These are phyloP conservation scores for Aureobasidium leucospermi DNA, from an alignment of 2,329 filamentous ascomycete genomes.

Conservation along the genomic window DNA sequence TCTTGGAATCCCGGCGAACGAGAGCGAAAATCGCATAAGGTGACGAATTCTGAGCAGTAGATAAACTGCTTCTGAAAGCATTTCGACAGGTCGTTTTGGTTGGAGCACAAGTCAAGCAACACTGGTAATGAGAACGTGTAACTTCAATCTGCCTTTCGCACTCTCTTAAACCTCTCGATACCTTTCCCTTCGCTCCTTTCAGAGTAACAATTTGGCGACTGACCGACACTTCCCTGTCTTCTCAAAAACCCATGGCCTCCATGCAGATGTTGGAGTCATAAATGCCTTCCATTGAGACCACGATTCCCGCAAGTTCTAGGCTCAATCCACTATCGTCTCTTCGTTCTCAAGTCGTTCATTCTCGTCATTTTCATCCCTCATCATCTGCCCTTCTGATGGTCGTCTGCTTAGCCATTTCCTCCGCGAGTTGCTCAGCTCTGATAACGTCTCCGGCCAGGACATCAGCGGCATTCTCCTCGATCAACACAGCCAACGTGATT, in stretches of 20 bases:
- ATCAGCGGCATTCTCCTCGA: not conserved
- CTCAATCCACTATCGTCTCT: not conserved
- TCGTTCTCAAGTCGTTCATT: not conserved
- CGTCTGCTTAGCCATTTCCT: not conserved
- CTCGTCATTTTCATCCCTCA: not conserved
- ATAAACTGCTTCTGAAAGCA: too few species aligned
- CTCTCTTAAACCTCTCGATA: not conserved
- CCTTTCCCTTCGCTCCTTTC: not conserved
- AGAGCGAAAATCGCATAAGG: too few species aligned
- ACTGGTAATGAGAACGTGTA: too few species aligned
- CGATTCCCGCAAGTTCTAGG: not conserved
- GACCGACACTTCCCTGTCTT: not conserved
- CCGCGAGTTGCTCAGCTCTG: not conserved
- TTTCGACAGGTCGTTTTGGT: too few species aligned
- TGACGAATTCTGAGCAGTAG: too few species aligned
- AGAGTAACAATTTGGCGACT: not conserved
- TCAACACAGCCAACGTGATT: not conserved
- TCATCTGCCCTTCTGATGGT: too few species aligned
- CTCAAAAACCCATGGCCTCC: not conserved
- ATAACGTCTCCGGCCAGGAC: not conserved
- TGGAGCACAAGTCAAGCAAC: too few species aligned
- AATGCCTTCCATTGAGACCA: not conserved
- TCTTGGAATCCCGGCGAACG: too few species aligned
- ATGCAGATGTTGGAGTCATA: not conserved
- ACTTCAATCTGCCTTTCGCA: not conserved